These are phyloP conservation scores for Rubia balearica DNA, from an alignment of 305 asterid species.

Conservation along the genomic window DNA sequence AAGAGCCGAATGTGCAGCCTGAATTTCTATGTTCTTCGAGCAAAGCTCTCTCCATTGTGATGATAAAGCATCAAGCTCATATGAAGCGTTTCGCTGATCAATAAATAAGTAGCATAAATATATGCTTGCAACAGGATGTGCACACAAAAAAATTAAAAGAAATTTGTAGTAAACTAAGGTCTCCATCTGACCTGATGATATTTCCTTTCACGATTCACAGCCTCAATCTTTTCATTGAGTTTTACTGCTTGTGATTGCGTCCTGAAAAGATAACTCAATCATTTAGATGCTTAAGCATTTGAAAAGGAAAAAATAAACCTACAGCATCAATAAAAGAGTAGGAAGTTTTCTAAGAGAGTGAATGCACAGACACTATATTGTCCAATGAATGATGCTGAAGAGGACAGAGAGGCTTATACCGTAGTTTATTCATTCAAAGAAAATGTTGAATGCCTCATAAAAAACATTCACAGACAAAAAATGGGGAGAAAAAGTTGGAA, in stretches of 20 bases:
- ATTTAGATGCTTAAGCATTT: constrained; percentile 5
- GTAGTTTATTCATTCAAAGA: background rate
- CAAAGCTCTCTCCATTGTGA: constrained; percentile 95
- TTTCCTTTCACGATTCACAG: constrained; percentile 89
- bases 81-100: constrained; percentile 85
- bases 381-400: background rate
- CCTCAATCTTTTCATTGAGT: constrained; percentile 62
- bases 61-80: constrained; percentile 81
- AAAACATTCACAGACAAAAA: background rate
- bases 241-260: constrained; percentile 68
- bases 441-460: background rate
- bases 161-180: background rate
- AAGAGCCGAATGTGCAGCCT: constrained; percentile 63
- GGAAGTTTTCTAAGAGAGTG: background rate
- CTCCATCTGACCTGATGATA: constrained; percentile 78
- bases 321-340: background rate
- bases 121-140: background rate
- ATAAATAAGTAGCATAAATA: constrained; percentile 9
- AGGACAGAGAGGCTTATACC: background rate
- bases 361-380: background rate
- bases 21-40: constrained; percentile 75
- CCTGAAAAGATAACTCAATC: constrained; percentile 28
- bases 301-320: background rate
- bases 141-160: background rate
- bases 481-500: background rate